phyloP scores from a whole-genome alignment of 371 early-diverging fungal species.

The Spraguea lophii region DNA sequence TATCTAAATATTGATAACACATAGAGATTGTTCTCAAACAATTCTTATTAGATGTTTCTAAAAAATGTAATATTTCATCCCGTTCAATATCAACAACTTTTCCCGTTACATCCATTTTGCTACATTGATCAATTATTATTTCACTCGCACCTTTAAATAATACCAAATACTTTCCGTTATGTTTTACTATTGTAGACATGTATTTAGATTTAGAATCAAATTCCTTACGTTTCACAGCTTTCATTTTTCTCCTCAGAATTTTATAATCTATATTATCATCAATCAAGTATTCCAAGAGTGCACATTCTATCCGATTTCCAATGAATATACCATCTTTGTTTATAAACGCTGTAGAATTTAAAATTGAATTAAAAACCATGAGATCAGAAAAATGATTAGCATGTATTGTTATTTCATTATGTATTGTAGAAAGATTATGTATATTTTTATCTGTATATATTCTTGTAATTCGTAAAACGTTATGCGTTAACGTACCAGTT shows the following conservation, averaged over 20 bases:
- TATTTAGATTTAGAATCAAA: conserved; percentile 63
- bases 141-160: conserved; percentile 14
- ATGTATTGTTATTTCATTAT: not conserved
- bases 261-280: conserved; percentile 48
- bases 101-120: too few relatives aligned
- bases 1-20: conserved; percentile 5
- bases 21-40: conserved; percentile 6
- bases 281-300: conserved; percentile 52
- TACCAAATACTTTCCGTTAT: not conserved
- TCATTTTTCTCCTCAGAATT: conserved; percentile 43
- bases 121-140: not conserved
- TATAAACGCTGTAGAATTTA: conserved; percentile 72
- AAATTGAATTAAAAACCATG: conserved; percentile 43
- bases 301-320: conserved; percentile 67
- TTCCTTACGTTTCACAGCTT: conserved; percentile 47
- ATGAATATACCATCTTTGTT: conserved; percentile 49
- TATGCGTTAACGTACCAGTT: conserved; percentile 78
- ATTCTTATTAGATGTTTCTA: conserved; percentile 7
- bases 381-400: not conserved
- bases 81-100: not conserved
- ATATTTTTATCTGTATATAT: not conserved
- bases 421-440: not conserved
- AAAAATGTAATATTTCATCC: not conserved
- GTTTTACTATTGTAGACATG: conserved; percentile 57
- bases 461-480: conserved; percentile 71